Percentiles rank a stretch among this genome's conserved stretches.
Evolutionary conservation across 805 yeast species (phyloP).

Genomic region (Kockiozyma suomiensis): DNA sequence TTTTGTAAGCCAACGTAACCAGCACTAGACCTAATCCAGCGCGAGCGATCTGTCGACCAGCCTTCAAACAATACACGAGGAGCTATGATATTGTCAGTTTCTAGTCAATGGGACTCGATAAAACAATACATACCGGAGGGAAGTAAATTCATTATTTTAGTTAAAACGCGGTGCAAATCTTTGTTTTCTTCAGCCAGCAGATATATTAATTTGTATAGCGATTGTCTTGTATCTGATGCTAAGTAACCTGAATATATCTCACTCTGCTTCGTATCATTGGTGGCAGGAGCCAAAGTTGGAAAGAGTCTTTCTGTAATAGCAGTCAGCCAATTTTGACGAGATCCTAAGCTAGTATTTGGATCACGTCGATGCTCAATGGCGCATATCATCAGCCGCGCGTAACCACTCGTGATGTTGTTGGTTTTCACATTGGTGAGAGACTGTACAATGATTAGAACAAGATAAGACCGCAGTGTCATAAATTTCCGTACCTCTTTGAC

Average conservation of each 20-base stretch:
- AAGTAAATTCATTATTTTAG: slow-evolving; percentile 4
- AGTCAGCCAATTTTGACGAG: not conserved
- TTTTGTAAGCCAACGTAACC: slow-evolving; percentile 30
- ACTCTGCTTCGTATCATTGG: not conserved
- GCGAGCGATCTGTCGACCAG: slow-evolving; percentile 26
- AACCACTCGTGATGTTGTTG: slow-evolving; percentile 15
- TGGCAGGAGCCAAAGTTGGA: not conserved
- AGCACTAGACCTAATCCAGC: slow-evolving; percentile 22
- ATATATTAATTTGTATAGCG: slow-evolving; percentile 6
- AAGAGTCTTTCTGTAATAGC: slow-evolving; percentile 8
- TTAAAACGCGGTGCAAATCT: not conserved
- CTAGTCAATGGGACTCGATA: not conserved
- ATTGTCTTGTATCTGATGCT: slow-evolving; percentile 6
- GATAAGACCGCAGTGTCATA: not conserved
- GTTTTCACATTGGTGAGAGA: not conserved
- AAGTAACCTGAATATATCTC: slow-evolving; percentile 13
- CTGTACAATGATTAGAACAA: not conserved
- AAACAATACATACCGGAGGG: slow-evolving; percentile 9
- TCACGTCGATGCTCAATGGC: slow-evolving; percentile 7
- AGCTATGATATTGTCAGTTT: not conserved
- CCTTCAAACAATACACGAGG: slow-evolving; percentile 16
- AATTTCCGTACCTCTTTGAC: slow-evolving; percentile 5
- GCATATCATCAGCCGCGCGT: slow-evolving; percentile 10
- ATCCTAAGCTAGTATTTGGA: not conserved
- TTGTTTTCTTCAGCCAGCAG: not conserved